Evolutionary conservation across 139 green algal genomes (phyloP).

Genomic region (Klebsormidium nitens): DNA sequence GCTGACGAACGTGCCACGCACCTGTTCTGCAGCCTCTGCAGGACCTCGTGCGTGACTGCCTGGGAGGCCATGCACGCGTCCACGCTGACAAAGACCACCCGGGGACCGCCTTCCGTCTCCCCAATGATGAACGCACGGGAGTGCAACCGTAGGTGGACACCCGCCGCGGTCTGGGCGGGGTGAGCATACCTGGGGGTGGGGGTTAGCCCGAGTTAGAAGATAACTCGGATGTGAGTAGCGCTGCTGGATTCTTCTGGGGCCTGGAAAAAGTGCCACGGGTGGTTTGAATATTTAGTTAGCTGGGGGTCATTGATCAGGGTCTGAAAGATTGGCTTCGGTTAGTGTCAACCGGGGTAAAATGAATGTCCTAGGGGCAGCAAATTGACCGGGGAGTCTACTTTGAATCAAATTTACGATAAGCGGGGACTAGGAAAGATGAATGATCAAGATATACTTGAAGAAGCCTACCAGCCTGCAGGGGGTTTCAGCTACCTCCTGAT

Average conservation of each 20-base stretch:
- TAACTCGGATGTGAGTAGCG: not conserved
- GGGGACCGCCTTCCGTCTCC: constrained; percentile 37
- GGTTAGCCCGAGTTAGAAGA: constrained; percentile 4
- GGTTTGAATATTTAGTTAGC: not conserved
- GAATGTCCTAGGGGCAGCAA: not conserved
- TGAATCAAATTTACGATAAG: too few relatives aligned
- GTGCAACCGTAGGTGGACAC: constrained; percentile 71
- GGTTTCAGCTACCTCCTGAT: too few relatives aligned
- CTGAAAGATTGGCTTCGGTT: not conserved
- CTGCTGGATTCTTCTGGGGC: not conserved
- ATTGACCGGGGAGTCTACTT: too few relatives aligned
- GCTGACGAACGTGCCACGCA: too few relatives aligned
- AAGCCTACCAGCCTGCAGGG: too few relatives aligned
- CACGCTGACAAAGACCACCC: constrained; percentile 72
- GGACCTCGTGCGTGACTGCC: constrained; percentile 64
- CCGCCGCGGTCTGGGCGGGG: constrained; percentile 57
- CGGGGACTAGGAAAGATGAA: too few relatives aligned
- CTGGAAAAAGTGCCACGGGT: not conserved
- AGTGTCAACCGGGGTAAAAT: not conserved
- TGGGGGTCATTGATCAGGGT: not conserved
- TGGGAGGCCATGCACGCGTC: constrained; percentile 84
- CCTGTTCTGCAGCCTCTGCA: constrained; percentile 44
- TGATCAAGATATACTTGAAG: too few relatives aligned
- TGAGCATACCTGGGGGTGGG: constrained; percentile 80
- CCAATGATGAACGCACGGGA: constrained; percentile 66